phyloP scores from a whole-genome alignment of 139 green algal genomes.

The Zygnema cylindricum region DNA sequence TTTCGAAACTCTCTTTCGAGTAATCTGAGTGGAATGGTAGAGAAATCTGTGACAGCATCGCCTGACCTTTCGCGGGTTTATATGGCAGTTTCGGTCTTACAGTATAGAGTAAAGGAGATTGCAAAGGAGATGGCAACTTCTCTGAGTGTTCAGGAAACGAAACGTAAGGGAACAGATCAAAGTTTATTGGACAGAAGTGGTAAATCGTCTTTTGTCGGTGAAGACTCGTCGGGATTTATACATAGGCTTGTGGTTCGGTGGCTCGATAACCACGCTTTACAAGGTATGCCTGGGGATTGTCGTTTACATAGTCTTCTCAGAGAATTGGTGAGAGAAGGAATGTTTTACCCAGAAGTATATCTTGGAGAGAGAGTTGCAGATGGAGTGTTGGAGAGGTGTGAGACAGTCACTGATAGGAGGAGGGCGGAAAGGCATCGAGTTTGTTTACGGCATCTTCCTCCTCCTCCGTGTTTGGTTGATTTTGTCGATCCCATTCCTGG shows the following conservation, averaged over 20 bases:
- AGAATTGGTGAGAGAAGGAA: slow-evolving; percentile 28
- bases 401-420: background rate
- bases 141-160: background rate
- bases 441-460: slow-evolving; percentile 10
- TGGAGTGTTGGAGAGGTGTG: slow-evolving; percentile 20
- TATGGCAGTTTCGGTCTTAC: slow-evolving; percentile 4
- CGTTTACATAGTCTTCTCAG: background rate
- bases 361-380: slow-evolving; percentile 33
- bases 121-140: background rate
- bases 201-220: background rate
- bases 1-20: background rate
- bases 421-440: background rate
- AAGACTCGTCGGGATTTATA: background rate
- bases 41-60: background rate
- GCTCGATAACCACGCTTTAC: background rate
- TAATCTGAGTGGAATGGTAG: background rate
- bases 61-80: background rate
- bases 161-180: background rate
- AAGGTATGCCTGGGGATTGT: background rate
- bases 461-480: background rate
- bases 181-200: background rate
- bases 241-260: background rate
- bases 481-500: background rate
- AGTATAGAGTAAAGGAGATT: background rate
- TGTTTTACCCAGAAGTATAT: slow-evolving; percentile 26